Conservation (phyloP, 345 rosid species). For the Dovyalis caffra region DNA sequence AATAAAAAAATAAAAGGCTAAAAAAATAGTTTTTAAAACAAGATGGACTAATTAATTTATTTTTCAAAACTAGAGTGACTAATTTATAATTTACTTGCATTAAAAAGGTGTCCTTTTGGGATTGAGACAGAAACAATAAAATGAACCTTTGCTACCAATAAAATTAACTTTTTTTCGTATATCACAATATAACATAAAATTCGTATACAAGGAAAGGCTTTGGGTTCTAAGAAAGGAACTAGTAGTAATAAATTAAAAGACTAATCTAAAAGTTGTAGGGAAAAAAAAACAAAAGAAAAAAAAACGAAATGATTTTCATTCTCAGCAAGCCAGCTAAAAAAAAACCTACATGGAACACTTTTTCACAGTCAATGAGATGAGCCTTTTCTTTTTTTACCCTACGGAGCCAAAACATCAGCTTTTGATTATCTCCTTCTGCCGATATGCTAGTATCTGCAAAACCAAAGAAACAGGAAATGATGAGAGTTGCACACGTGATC, state of each 20-base stretch:
- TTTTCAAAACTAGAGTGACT: too few relatives aligned
- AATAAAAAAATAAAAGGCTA: too few relatives aligned
- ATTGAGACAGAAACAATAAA: too few relatives aligned
- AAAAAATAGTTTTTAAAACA: too few relatives aligned
- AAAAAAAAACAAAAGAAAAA: not conserved
- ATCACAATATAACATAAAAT: not conserved
- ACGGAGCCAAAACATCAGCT: not conserved
- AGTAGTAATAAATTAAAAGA: not conserved
- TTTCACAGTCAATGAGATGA: too few relatives aligned
- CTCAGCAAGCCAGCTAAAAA: too few relatives aligned
- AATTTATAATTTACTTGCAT: too few relatives aligned
- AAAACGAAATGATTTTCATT: not conserved
- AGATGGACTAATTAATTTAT: too few relatives aligned
- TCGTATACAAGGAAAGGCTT: not conserved
- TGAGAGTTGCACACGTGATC: not conserved
- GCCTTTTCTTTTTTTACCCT: not conserved
- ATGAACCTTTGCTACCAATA: not conserved
- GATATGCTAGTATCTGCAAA: constrained; percentile 53
- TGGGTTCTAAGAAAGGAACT: not conserved
- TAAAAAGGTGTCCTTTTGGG: too few relatives aligned
- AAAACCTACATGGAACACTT: too few relatives aligned
- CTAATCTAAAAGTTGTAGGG: not conserved
- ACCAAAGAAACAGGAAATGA: not conserved
- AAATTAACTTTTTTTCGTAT: not conserved
- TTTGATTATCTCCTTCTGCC: constrained; percentile 29